Evolutionary conservation across 2,329 filamentous ascomycete species (phyloP).

Genomic region (Sarocladium kiliense): DNA sequence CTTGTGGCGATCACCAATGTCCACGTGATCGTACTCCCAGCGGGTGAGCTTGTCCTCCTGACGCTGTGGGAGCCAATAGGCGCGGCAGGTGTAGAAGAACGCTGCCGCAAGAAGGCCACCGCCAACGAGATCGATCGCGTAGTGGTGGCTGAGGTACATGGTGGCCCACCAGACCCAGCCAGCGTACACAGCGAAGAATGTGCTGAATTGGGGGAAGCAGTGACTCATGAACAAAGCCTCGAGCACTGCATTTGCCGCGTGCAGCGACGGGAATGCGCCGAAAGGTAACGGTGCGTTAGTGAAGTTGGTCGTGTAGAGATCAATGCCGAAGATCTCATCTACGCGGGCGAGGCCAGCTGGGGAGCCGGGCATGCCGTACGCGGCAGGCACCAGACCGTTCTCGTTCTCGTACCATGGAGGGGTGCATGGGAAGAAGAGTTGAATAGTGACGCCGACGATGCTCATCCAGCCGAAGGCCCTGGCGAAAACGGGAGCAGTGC

Average conservation of each 20-base stretch:
- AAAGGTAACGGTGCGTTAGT: conserved; percentile 88
- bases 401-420: conserved; percentile 96
- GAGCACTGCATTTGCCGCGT: conserved; percentile 82
- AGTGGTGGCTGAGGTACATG: conserved; percentile 97
- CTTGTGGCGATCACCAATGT: conserved; percentile 62
- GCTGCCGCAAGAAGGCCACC: conserved; percentile 74
- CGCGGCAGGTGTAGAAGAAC: conserved; percentile 77
- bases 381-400: conserved; percentile 83
- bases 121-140: conserved; percentile 86
- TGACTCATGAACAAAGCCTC: conserved; percentile 92
- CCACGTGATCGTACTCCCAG: conserved; percentile 95
- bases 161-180: conserved; percentile 98
- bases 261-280: conserved; percentile 89
- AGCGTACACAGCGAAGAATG: conserved; percentile 76
- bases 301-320: conserved; percentile 91
- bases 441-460: conserved; percentile 79
- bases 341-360: conserved; percentile 86
- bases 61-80: conserved; percentile 73
- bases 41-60: conserved; percentile 82
- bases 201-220: conserved; percentile 78
- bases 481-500: conserved; percentile 78
- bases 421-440: conserved; percentile 87
- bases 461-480: conserved; percentile 91
- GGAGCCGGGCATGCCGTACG: conserved; percentile 85
- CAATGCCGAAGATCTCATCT: conserved; percentile 83